A percentile compares a stretch with the other conserved stretches of the same genome.
Conservation (phyloP, 345 rosid species). For the Trapa incisa region DNA sequence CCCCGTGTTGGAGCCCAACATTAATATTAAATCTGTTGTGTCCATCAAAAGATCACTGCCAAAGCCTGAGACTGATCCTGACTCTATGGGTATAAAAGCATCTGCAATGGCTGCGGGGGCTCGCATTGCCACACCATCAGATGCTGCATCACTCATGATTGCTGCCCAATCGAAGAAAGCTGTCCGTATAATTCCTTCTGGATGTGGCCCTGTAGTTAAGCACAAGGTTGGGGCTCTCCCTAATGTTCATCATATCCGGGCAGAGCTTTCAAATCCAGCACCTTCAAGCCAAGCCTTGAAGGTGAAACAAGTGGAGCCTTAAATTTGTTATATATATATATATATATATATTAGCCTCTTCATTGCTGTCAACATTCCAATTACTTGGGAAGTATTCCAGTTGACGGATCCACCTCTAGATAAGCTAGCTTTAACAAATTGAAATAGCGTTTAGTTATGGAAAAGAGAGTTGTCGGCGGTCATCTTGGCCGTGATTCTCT, state of each 20-base stretch:
- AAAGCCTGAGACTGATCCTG: slow-evolving; percentile 18
- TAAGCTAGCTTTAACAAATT: too few species aligned
- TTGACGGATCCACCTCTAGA: too few species aligned
- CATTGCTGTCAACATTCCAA: too few species aligned
- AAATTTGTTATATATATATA: too few species aligned
- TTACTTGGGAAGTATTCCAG: too few species aligned
- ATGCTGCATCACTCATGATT: slow-evolving; percentile 45
- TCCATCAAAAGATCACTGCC: slow-evolving; percentile 19
- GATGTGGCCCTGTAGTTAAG: slow-evolving; percentile 22
- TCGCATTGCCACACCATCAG: slow-evolving; percentile 44
- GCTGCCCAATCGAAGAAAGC: slow-evolving; percentile 49
- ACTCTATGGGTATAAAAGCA: slow-evolving; percentile 50
- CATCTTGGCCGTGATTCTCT: neutral
- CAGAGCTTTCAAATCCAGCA: neutral
- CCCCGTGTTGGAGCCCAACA: neutral
- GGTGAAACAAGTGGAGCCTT: too few species aligned
- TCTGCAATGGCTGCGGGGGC: slow-evolving; percentile 78
- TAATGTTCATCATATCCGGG: slow-evolving; percentile 6
- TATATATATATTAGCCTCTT: too few species aligned
- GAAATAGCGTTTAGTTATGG: too few species aligned
- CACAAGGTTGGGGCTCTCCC: slow-evolving; percentile 20
- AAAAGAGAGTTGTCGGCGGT: too few species aligned
- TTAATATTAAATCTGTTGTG: neutral
- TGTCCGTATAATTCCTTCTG: slow-evolving; percentile 33
- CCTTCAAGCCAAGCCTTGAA: neutral